These are phyloP conservation scores for Vanderwaltozyma tropicalis DNA, from an alignment of 805 yeast genomes.

Conservation along the genomic window DNA sequence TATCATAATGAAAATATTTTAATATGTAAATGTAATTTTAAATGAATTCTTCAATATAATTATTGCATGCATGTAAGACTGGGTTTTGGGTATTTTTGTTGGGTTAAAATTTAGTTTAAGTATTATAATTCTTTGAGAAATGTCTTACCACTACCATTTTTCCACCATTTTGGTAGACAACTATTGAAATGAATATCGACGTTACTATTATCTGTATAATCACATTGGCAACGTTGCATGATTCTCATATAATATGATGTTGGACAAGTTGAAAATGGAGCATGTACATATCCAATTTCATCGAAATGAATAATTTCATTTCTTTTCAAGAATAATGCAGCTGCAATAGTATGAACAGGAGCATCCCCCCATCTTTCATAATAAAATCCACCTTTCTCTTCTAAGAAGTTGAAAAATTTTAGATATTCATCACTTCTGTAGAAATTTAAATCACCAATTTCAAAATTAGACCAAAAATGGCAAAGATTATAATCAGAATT, in stretches of 20 bases:
- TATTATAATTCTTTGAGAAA: slow-evolving; percentile 14
- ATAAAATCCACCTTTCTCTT: slow-evolving; percentile 64
- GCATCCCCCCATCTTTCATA: slow-evolving; percentile 96
- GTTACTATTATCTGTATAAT: slow-evolving; percentile 34
- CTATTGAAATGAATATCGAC: slow-evolving; percentile 41
- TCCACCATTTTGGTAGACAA: slow-evolving; percentile 72
- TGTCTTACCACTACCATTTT: slow-evolving; percentile 42
- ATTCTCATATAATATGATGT: slow-evolving; percentile 37
- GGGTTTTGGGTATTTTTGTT: not conserved
- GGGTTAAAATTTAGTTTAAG: not conserved
- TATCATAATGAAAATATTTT: too few species aligned
- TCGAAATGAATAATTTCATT: slow-evolving; percentile 65
- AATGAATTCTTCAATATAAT: too few species aligned
- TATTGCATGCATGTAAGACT: not conserved
- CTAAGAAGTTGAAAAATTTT: slow-evolving; percentile 52
- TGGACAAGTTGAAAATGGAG: slow-evolving; percentile 60
- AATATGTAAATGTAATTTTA: too few species aligned
- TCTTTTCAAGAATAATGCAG: slow-evolving; percentile 45
- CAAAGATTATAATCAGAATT: slow-evolving; percentile 62
- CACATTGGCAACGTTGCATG: slow-evolving; percentile 54
- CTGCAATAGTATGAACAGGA: slow-evolving; percentile 74
- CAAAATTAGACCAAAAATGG: slow-evolving; percentile 85
- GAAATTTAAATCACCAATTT: slow-evolving; percentile 60
- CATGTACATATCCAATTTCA: slow-evolving; percentile 72
- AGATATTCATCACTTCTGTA: slow-evolving; percentile 57